Evolutionary conservation across 257 asterid genomes (phyloP).

Genomic region (Gynochthodes officinalis): DNA sequence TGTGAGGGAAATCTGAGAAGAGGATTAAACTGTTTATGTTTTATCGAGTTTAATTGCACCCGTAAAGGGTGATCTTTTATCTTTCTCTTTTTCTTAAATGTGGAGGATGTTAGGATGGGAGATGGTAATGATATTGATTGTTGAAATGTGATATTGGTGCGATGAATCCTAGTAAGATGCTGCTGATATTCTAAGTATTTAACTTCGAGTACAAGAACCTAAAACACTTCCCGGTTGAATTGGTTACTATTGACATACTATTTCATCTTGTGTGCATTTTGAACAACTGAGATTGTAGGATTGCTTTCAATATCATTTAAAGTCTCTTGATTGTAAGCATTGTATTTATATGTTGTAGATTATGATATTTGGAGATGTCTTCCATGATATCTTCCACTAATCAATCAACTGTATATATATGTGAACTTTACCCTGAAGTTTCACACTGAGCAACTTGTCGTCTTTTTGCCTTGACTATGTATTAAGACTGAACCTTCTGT

Average conservation of each 20-base stretch:
- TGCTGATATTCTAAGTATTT: background rate
- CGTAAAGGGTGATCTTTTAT: background rate
- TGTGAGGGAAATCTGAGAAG: background rate
- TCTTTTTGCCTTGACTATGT: background rate
- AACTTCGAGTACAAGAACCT: background rate
- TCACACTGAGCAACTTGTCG: background rate
- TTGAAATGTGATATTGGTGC: background rate
- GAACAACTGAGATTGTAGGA: background rate
- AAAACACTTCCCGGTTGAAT: background rate
- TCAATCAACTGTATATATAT: background rate
- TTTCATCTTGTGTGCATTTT: background rate
- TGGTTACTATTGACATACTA: background rate
- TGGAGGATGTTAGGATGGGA: background rate
- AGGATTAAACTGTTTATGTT: background rate
- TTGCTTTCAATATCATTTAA: background rate
- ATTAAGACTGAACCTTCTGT: too few species aligned
- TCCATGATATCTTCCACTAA: background rate
- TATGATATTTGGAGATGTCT: background rate
- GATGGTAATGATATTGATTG: background rate
- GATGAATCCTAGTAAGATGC: background rate
- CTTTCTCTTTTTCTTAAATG: background rate
- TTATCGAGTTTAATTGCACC: background rate
- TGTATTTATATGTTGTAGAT: background rate
- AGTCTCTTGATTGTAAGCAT: background rate
- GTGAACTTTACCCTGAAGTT: background rate